Evolutionary conservation across 176 grass and related monocot genomes (phyloP).

Genomic region (Aegilops umbellulata): DNA sequence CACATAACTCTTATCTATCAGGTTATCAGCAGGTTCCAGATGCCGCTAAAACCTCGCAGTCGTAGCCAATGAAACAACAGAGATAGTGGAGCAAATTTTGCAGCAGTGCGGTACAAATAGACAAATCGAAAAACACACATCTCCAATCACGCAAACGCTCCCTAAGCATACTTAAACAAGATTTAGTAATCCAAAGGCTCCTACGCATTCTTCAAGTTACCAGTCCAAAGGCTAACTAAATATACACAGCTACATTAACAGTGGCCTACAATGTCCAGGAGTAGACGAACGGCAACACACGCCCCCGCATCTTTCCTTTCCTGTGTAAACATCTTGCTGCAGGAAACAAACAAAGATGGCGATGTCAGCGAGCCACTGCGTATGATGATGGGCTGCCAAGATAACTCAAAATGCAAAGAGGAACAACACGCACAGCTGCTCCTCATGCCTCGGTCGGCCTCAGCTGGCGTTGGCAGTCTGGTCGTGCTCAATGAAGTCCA

Average conservation of each 20-base stretch:
- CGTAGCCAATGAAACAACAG: too few species aligned
- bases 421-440: not conserved
- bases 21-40: not conserved
- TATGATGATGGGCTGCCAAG: not conserved
- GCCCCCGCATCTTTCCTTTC: not conserved
- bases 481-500: slow-evolving; percentile 98
- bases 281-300: not conserved
- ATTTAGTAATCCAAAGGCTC: not conserved
- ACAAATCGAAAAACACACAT: not conserved
- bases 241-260: slow-evolving; percentile 31
- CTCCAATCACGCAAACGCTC: not conserved
- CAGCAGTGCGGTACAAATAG: not conserved
- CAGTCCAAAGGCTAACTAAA: slow-evolving; percentile 29
- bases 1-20: not conserved
- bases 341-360: not conserved
- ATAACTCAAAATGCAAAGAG: not conserved
- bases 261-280: not conserved
- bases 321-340: slow-evolving; percentile 17
- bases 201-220: not conserved
- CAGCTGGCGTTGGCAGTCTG: slow-evolving; percentile 79
- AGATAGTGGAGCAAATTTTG: not conserved
- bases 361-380: not conserved
- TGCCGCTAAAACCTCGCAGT: not conserved
- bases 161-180: not conserved
- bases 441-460: not conserved